Percentiles rank a stretch among this genome's conserved stretches.
Evolutionary conservation across 345 rosid genomes (phyloP).

Genomic region (Citrus australasica): DNA sequence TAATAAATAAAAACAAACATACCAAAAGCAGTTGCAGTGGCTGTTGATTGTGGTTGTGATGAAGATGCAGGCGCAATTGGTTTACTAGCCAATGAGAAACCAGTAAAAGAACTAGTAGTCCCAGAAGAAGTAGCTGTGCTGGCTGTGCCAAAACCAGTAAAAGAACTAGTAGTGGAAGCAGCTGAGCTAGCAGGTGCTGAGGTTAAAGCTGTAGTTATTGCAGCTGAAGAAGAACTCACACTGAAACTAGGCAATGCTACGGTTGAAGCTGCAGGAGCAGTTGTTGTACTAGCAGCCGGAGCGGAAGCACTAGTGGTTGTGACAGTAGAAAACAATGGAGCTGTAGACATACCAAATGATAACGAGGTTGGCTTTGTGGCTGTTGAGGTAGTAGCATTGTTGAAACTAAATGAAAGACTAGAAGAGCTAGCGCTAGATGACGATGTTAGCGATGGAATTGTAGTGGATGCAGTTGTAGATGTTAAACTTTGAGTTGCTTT

Average conservation of each 20-base stretch:
- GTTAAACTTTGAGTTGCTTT: constrained; percentile 30
- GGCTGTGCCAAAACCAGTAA: constrained; percentile 46
- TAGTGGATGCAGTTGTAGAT: constrained; percentile 17
- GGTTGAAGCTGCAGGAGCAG: constrained; percentile 44
- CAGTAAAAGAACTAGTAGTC: constrained; percentile 52
- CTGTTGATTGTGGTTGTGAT: constrained; percentile 44
- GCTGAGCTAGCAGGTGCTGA: constrained; percentile 31
- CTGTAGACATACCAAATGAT: constrained; percentile 27
- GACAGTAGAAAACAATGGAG: constrained; percentile 51
- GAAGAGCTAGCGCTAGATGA: constrained; percentile 33
- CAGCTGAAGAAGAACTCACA: constrained; percentile 28
- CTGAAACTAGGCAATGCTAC: constrained; percentile 45
- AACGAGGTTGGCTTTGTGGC: constrained; percentile 36
- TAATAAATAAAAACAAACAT: constrained; percentile 31
- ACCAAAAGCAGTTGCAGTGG: constrained; percentile 49
- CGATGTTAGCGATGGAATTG: constrained; percentile 31
- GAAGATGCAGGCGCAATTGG: constrained; percentile 45
- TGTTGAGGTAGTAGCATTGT: constrained; percentile 37
- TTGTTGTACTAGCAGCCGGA: constrained; percentile 33
- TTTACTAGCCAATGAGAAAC: constrained; percentile 54
- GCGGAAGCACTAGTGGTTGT: constrained; percentile 50
- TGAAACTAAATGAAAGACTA: constrained; percentile 41
- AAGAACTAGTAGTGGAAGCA: constrained; percentile 33
- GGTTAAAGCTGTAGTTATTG: constrained; percentile 20
- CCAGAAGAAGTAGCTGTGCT: constrained; percentile 46